Evolutionary conservation across 768 basidiomycete genomes (phyloP).

Genomic region (Termitomyces titanicus): DNA sequence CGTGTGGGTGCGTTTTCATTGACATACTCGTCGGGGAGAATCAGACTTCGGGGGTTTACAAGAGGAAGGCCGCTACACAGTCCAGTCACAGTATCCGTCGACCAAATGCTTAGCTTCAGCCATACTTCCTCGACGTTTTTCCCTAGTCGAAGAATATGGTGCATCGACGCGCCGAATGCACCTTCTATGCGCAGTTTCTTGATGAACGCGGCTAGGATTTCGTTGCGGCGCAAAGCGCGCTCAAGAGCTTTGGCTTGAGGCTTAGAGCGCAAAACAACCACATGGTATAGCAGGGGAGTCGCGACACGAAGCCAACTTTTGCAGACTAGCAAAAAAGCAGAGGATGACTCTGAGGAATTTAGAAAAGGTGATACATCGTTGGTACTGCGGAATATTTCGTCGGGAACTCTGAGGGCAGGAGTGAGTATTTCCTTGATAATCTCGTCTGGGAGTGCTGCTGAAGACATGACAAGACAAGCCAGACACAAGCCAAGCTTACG

Average conservation of each 20-base stretch:
- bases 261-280: slow-evolving; percentile 20
- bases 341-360: slow-evolving; percentile 3
- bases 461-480: neutral
- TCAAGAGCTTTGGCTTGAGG: slow-evolving; percentile 19
- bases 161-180: slow-evolving; percentile 12
- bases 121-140: slow-evolving; percentile 3
- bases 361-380: neutral
- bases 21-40: neutral
- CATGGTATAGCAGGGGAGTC: slow-evolving; percentile 21
- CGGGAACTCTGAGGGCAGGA: slow-evolving; percentile 3
- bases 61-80: slow-evolving; percentile 3
- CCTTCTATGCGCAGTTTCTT: slow-evolving; percentile 23
- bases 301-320: slow-evolving; percentile 21
- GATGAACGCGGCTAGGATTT: slow-evolving; percentile 17
- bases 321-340: slow-evolving; percentile 14
- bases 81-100: neutral
- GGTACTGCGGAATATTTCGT: slow-evolving; percentile 2
- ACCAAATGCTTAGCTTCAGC: neutral
- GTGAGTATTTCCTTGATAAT: slow-evolving; percentile 8
- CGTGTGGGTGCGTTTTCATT: neutral
- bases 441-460: slow-evolving; percentile 4
- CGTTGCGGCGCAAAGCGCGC: slow-evolving; percentile 10
- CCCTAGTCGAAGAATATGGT: slow-evolving; percentile 1
- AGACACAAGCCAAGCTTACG: neutral
- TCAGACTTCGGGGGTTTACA: neutral